Percentiles rank a stretch among this genome's conserved stretches.
These are phyloP conservation scores for Beauveria scarabaeidicola DNA, from an alignment of 2,329 filamentous ascomycete genomes.

Conservation along the genomic window DNA sequence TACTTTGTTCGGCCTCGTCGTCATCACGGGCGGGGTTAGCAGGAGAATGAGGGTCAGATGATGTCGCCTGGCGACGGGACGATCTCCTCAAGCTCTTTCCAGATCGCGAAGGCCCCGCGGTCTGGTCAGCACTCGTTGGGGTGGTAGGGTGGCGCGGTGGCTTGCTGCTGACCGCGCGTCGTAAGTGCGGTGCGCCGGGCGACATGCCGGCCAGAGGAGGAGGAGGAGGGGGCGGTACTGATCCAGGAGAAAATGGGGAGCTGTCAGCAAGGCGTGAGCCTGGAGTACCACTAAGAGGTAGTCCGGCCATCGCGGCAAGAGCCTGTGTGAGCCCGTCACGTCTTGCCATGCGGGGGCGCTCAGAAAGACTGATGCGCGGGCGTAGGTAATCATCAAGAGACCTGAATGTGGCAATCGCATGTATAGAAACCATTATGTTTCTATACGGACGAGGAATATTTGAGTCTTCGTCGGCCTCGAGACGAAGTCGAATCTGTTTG, in stretches of 20 bases:
- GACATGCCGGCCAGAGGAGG: conserved; percentile 23
- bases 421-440: conserved; percentile 97
- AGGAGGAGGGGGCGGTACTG: conserved; percentile 28
- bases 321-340: conserved; percentile 58
- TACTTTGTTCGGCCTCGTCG: conserved; percentile 55
- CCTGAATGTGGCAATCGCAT: conserved; percentile 97
- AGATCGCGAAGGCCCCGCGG: conserved; percentile 44
- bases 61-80: conserved; percentile 48
- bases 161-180: conserved; percentile 31
- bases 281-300: conserved; percentile 45
- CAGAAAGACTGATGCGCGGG: conserved; percentile 74
- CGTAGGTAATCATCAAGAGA: conserved; percentile 91
- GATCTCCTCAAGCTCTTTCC: conserved; percentile 54
- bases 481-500: conserved; percentile 83
- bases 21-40: conserved; percentile 47
- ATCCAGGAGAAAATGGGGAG: conserved; percentile 28
- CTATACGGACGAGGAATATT: conserved; percentile 81
- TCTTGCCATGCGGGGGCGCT: conserved; percentile 54
- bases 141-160: conserved; percentile 31
- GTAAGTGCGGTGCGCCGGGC: conserved; percentile 27
- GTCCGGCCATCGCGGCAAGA: conserved; percentile 69
- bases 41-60: conserved; percentile 42
- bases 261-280: conserved; percentile 37
- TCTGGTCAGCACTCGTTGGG: conserved; percentile 35
- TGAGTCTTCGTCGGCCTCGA: conserved; percentile 83